Conservation (phyloP, 2,329 filamentous ascomycete genomes). For the Phaeosphaeria sp. region DNA sequence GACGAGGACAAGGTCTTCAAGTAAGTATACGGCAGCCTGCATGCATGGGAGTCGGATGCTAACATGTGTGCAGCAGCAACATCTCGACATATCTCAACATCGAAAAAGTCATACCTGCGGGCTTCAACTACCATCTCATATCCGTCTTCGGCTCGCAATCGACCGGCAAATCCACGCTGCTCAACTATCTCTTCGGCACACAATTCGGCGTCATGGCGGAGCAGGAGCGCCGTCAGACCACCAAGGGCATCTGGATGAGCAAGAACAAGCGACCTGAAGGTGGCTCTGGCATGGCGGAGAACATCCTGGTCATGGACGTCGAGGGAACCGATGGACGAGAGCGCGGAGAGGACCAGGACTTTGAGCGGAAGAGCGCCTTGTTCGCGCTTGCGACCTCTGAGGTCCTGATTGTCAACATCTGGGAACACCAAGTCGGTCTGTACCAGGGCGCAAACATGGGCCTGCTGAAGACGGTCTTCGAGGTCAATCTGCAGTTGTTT, state of each 20-base stretch:
- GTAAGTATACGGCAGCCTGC: constrained; percentile 60
- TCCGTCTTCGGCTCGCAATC: constrained; percentile 99
- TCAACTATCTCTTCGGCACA: constrained; percentile 95
- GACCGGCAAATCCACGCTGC: constrained; percentile 94
- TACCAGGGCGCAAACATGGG: constrained; percentile 99
- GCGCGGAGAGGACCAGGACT: constrained; percentile 96
- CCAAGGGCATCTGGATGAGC: constrained; percentile 99
- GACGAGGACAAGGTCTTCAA: constrained; percentile 98
- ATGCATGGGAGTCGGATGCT: constrained; percentile 20
- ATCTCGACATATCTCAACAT: constrained; percentile 82
- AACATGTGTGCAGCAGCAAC: constrained; percentile 64
- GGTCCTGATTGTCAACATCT: constrained; percentile 97
- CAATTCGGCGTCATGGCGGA: constrained; percentile 98
- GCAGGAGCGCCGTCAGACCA: constrained; percentile 90
- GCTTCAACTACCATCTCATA: constrained; percentile 99
- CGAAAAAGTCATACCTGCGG: constrained; percentile 81
- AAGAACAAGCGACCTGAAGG: constrained; percentile 78
- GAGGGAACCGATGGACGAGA: constrained; percentile 97
- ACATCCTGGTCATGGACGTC: constrained; percentile 99
- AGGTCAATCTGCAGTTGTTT: constrained; percentile 97
- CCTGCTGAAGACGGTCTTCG: constrained; percentile 96
- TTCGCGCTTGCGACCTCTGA: constrained; percentile 98
- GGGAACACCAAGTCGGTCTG: constrained; percentile 97
- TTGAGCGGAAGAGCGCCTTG: constrained; percentile 96
- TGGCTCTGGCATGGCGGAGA: constrained; percentile 80